Percentiles rank a stretch among this genome's conserved stretches.
Conservation (phyloP, 306 rosid genomes). For the Spatholobus suberectus region DNA sequence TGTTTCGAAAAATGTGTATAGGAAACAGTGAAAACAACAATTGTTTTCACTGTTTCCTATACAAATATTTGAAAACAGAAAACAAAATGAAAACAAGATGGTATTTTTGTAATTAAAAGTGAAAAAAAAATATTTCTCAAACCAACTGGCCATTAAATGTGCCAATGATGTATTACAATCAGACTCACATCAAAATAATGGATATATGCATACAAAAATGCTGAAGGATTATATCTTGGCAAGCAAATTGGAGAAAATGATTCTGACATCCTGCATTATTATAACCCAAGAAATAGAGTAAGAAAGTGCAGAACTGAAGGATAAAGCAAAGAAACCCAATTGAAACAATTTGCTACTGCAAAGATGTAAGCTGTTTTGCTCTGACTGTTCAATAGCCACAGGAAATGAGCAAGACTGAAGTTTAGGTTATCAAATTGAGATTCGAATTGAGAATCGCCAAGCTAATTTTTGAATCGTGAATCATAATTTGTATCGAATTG, state of each 20-base stretch:
- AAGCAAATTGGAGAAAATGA: conserved; percentile 96
- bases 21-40: neutral
- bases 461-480: too few species aligned
- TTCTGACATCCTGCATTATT: conserved; percentile 89
- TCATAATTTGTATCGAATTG: too few species aligned
- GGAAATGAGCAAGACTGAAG: conserved; percentile 27
- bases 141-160: neutral
- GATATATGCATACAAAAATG: conserved; percentile 92
- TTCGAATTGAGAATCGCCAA: too few species aligned
- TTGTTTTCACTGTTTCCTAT: neutral
- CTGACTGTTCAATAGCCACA: conserved; percentile 2
- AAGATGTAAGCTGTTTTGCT: conserved; percentile 10
- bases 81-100: neutral
- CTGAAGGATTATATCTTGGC: conserved; percentile 98
- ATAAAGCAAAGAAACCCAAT: conserved; percentile 11
- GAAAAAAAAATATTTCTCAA: neutral
- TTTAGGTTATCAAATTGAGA: too few species aligned
- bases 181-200: conserved; percentile 92
- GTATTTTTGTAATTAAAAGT: neutral
- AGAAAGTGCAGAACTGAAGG: conserved; percentile 28
- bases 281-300: conserved; percentile 33
- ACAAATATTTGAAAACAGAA: neutral
- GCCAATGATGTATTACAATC: conserved; percentile 10
- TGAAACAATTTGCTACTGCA: conserved; percentile 11
- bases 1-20: neutral